Conservation (phyloP, 139 green algal species). For the Chlamydomonas sp. region DNA sequence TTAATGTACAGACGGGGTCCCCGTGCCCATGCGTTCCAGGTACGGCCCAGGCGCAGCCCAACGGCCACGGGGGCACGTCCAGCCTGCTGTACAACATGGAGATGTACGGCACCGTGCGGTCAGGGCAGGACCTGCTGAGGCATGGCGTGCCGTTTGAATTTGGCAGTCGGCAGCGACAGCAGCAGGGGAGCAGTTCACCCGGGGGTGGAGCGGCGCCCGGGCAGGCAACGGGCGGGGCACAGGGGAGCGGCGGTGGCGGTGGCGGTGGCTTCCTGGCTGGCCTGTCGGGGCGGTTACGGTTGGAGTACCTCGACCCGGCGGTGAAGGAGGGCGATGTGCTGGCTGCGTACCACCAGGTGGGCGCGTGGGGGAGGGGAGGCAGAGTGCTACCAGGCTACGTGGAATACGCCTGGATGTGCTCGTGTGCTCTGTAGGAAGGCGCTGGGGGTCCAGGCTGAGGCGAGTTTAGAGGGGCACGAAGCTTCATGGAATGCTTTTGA, state of each 20-base stretch:
- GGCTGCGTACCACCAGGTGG: conserved; percentile 6
- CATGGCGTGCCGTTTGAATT: neutral
- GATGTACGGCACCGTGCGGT: neutral
- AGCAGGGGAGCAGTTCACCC: neutral
- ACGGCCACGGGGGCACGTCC: neutral
- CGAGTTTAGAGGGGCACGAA: too few species aligned
- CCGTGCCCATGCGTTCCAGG: conserved; percentile 1
- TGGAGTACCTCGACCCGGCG: neutral
- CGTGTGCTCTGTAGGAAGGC: neutral
- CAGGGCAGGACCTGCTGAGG: neutral
- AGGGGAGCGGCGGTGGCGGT: neutral
- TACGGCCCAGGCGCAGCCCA: neutral
- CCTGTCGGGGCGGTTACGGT: neutral
- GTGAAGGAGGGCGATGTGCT: conserved; percentile 1
- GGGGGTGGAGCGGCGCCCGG: neutral
- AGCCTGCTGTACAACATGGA: conserved; percentile 13
- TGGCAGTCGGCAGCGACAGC: neutral
- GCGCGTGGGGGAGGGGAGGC: neutral
- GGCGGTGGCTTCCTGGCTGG: neutral
- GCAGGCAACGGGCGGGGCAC: neutral
- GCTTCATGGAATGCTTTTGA: too few species aligned
- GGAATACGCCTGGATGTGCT: neutral
- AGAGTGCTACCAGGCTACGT: neutral
- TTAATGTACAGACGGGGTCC: too few species aligned
- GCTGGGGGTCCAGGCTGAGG: too few species aligned